Percentiles rank a stretch among this genome's conserved stretches.
phyloP scores from a whole-genome alignment of 2,329 filamentous ascomycete species.

The Fusarium scirpi region DNA sequence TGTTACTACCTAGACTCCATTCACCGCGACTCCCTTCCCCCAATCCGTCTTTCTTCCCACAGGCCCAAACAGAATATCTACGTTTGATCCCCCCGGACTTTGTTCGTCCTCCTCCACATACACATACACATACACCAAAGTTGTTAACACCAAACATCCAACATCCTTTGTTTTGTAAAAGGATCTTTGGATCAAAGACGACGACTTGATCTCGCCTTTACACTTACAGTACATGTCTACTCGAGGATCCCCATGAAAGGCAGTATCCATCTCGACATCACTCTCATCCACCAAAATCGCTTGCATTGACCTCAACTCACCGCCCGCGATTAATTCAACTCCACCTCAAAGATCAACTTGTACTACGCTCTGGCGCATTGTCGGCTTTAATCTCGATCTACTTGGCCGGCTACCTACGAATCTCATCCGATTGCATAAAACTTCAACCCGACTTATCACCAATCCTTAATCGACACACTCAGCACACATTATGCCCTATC shows the following conservation, averaged over 20 bases:
- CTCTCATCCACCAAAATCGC: slow-evolving; percentile 31
- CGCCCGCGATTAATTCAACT: slow-evolving; percentile 13
- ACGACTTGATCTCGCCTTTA: slow-evolving; percentile 27
- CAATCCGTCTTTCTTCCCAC: slow-evolving; percentile 46
- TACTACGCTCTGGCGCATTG: slow-evolving; percentile 37
- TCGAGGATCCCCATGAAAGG: slow-evolving; percentile 42
- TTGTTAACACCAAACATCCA: slow-evolving; percentile 21
- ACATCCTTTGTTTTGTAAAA: slow-evolving; percentile 25
- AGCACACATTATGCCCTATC: slow-evolving; percentile 77
- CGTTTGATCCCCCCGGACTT: slow-evolving; percentile 46
- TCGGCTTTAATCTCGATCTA: slow-evolving; percentile 37
- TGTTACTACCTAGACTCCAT: slow-evolving; percentile 27
- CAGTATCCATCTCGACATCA: slow-evolving; percentile 40
- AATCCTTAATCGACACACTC: slow-evolving; percentile 50
- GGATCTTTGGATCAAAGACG: slow-evolving; percentile 16
- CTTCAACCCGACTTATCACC: slow-evolving; percentile 17
- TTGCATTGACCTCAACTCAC: slow-evolving; percentile 34
- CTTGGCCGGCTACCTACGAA: slow-evolving; percentile 35
- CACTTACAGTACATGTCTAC: slow-evolving; percentile 39
- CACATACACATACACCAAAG: slow-evolving; percentile 39
- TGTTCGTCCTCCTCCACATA: slow-evolving; percentile 41
- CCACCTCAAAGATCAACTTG: slow-evolving; percentile 13
- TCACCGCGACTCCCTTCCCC: slow-evolving; percentile 36
- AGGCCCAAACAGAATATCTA: slow-evolving; percentile 48
- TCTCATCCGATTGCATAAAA: slow-evolving; percentile 22